Conservation (phyloP, 306 rosid genomes). For the Acacia crassicarpa region DNA sequence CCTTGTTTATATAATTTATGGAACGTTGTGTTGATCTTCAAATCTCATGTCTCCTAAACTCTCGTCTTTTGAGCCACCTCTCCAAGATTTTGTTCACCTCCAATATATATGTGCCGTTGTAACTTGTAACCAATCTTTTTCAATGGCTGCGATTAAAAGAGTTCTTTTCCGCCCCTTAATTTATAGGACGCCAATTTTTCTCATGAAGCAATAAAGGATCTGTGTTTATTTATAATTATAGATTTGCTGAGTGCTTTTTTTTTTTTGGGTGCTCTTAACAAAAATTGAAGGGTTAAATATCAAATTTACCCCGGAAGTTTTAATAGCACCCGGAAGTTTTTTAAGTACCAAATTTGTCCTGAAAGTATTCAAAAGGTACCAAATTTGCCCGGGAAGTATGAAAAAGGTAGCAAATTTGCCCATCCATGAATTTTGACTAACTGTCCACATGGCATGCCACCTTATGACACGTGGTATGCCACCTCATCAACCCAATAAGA, state of each 20-base stretch:
- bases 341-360: no score
- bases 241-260: neutral
- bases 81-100: slow-evolving; percentile 41
- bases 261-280: neutral
- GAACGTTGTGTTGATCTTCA: slow-evolving; percentile 19
- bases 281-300: no score
- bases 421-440: no score
- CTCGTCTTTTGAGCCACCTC: slow-evolving; percentile 11
- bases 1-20: slow-evolving; percentile 32
- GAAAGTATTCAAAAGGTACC: no score
- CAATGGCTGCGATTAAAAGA: neutral
- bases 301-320: no score
- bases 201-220: slow-evolving; percentile 40
- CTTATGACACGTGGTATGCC: no score
- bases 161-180: neutral
- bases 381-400: no score
- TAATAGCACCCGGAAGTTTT: no score
- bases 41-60: slow-evolving; percentile 17
- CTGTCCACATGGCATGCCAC: no score
- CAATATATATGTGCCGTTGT: slow-evolving; percentile 25
- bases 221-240: slow-evolving; percentile 29
- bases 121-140: slow-evolving; percentile 22
- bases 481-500: no score
- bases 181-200: slow-evolving; percentile 10
- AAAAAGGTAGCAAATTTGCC: no score